phyloP scores from a whole-genome alignment of 495 filamentous ascomycete species.

The Chlorociboria aeruginascens region DNA sequence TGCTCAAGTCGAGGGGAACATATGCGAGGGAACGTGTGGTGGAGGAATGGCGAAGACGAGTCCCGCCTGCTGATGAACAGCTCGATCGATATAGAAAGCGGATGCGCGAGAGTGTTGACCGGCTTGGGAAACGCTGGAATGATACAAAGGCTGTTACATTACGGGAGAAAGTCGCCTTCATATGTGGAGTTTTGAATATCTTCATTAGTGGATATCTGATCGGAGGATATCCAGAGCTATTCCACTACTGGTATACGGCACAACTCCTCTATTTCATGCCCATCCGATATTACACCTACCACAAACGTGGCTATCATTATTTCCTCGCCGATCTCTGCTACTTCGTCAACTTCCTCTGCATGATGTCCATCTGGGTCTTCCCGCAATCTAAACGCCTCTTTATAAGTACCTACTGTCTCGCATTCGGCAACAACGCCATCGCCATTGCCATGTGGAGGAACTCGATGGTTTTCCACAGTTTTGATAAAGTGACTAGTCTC shows the following conservation, averaged over 20 bases:
- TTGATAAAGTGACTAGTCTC: conserved; percentile 88
- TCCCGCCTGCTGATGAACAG: conserved; percentile 82
- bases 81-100: conserved; percentile 79
- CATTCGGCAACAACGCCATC: conserved; percentile 91
- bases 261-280: conserved; percentile 94
- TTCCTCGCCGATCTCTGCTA: conserved; percentile 96
- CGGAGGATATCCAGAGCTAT: conserved; percentile 71
- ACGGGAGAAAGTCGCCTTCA: conserved; percentile 92
- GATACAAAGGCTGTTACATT: conserved; percentile 76
- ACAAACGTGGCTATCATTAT: conserved; percentile 85
- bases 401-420: conserved; percentile 84
- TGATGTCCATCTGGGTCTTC: conserved; percentile 82
- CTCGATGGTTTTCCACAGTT: conserved; percentile 91
- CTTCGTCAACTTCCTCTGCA: conserved; percentile 82
- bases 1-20: conserved; percentile 11
- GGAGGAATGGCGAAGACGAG: conserved; percentile 72
- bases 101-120: conserved; percentile 80
- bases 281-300: conserved; percentile 83
- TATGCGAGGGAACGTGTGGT: conserved; percentile 53
- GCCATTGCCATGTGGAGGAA: conserved; percentile 99
- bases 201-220: conserved; percentile 93
- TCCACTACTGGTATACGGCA: conserved; percentile 83
- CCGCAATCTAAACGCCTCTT: conserved; percentile 84
- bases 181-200: conserved; percentile 90
- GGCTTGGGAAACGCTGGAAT: conserved; percentile 74